phyloP scores from a whole-genome alignment of 805 yeast species.

The Ogataea pini region DNA sequence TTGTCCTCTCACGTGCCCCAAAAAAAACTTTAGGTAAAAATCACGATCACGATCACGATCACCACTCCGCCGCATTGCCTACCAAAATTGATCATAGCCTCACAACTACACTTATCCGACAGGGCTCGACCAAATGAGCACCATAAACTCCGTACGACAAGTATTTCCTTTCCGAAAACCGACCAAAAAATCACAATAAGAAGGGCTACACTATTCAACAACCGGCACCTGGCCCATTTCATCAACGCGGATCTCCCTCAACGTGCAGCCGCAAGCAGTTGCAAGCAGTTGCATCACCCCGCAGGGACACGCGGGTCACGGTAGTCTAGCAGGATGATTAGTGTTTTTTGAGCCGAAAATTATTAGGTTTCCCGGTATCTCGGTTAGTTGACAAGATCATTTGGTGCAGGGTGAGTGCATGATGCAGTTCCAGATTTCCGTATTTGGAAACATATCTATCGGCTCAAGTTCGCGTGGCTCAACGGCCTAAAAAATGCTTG shows the following conservation, averaged over 20 bases:
- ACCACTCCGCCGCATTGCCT: too few species aligned
- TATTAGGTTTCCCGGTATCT: neutral
- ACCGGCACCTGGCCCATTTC: neutral
- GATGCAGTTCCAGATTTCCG: conserved; percentile 1
- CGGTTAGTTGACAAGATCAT: neutral
- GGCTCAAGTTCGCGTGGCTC: neutral
- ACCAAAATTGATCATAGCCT: too few species aligned
- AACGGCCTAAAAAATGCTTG: conserved; percentile 1
- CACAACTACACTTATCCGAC: too few species aligned
- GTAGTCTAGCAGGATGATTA: neutral
- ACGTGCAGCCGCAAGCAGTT: neutral
- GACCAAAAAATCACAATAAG: too few species aligned
- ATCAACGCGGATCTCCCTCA: neutral
- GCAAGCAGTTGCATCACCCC: neutral
- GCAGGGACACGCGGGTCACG: neutral
- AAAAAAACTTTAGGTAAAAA: too few species aligned
- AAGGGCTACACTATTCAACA: neutral
- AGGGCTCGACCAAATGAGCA: too few species aligned
- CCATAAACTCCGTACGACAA: too few species aligned
- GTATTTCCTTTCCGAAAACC: too few species aligned
- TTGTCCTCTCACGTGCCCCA: neutral
- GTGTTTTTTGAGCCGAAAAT: neutral
- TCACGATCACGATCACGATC: too few species aligned
- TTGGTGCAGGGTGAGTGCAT: neutral
- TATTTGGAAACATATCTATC: neutral